A percentile compares a stretch with the other conserved stretches of the same genome.
These are phyloP conservation scores for Coriolopsis trogii DNA, from an alignment of 1,284 basidiomycete genomes.

Conservation along the genomic window DNA sequence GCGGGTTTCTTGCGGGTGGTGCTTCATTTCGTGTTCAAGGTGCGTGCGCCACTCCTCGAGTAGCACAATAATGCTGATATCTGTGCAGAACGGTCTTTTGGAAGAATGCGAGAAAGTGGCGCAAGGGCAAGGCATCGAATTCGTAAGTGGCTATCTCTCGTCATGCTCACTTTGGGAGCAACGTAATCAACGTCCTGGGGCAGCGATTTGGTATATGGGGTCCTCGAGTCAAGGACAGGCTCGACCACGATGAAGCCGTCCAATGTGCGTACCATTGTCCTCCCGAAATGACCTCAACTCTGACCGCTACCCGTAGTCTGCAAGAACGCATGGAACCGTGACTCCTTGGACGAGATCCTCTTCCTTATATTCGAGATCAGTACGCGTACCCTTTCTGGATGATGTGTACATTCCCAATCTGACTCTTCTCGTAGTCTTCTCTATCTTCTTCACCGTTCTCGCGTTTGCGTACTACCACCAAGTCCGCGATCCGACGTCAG, in stretches of 20 bases:
- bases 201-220: slow-evolving; percentile 31
- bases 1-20: slow-evolving; percentile 60
- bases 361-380: slow-evolving; percentile 56
- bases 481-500: slow-evolving; percentile 59
- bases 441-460: slow-evolving; percentile 60
- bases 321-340: slow-evolving; percentile 52
- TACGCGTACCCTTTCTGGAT: slow-evolving; percentile 30
- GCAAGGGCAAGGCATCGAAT: slow-evolving; percentile 21
- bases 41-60: slow-evolving; percentile 22
- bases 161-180: too few species aligned
- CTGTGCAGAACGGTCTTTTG: slow-evolving; percentile 14
- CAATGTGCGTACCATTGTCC: slow-evolving; percentile 42
- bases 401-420: neutral
- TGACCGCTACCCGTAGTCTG: slow-evolving; percentile 47
- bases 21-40: slow-evolving; percentile 72
- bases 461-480: slow-evolving; percentile 75
- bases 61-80: neutral
- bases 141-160: slow-evolving; percentile 3
- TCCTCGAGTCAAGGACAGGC: slow-evolving; percentile 31
- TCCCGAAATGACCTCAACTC: slow-evolving; percentile 1
- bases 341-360: slow-evolving; percentile 64
- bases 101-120: slow-evolving; percentile 25
- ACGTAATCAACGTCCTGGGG: neutral
- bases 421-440: slow-evolving; percentile 43
- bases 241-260: slow-evolving; percentile 42